These are phyloP conservation scores for Colletotrichum chlorophyti DNA, from an alignment of 2,329 filamentous ascomycete genomes.

Conservation along the genomic window DNA sequence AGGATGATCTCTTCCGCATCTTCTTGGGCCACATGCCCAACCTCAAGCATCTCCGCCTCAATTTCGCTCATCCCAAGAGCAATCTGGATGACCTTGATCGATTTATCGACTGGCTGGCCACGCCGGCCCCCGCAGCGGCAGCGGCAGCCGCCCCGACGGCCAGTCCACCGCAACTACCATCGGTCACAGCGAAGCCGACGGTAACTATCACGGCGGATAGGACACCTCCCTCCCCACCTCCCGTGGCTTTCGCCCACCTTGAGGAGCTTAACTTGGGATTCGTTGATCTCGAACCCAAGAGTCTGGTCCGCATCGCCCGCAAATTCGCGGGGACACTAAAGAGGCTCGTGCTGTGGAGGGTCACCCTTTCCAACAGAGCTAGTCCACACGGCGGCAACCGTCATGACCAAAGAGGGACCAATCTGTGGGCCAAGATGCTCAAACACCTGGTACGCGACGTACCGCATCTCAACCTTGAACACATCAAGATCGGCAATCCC, in stretches of 20 bases:
- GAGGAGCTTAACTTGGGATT: constrained; percentile 52
- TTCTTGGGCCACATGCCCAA: constrained; percentile 50
- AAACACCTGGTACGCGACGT: constrained; percentile 37
- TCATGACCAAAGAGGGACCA: constrained; percentile 31
- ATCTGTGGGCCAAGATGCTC: constrained; percentile 49
- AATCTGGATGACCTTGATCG: constrained; percentile 13
- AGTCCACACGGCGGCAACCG: not conserved
- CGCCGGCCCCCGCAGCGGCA: constrained; percentile 2
- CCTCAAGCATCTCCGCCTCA: constrained; percentile 60
- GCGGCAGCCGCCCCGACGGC: not conserved
- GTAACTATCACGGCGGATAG: too few relatives aligned
- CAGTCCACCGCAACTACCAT: not conserved
- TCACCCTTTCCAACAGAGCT: constrained; percentile 36
- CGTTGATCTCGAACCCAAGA: constrained; percentile 35
- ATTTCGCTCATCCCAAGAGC: constrained; percentile 43
- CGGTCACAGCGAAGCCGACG: too few relatives aligned
- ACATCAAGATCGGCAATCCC: constrained; percentile 40
- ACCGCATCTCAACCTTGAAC: constrained; percentile 40
- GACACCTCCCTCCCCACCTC: too few relatives aligned
- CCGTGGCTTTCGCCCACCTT: constrained; percentile 42
- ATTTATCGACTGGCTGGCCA: constrained; percentile 48
- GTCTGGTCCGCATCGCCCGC: constrained; percentile 42
- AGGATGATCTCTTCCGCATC: constrained; percentile 33
- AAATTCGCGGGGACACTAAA: constrained; percentile 53
- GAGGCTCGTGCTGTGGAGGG: constrained; percentile 52